phyloP scores from a whole-genome alignment of 495 filamentous ascomycete genomes.

The Podospora pseudopauciseta region DNA sequence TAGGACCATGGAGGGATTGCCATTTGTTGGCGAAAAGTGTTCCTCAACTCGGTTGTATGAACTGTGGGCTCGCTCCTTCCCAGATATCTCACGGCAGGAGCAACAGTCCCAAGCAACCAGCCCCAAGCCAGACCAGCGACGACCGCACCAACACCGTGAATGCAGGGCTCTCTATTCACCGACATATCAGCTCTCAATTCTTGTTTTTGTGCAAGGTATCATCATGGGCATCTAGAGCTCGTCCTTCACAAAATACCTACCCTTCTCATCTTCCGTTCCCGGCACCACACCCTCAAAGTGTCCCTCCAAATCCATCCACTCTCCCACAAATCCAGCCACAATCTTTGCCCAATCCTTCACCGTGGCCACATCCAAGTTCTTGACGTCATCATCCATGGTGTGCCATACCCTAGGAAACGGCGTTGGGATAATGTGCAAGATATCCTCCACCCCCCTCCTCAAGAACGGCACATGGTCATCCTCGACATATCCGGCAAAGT shows the following conservation, averaged over 20 bases:
- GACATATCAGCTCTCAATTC: slow-evolving; percentile 1
- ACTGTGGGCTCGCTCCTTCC: background rate
- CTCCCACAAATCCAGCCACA: slow-evolving; percentile 76
- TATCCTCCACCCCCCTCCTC: slow-evolving; percentile 67
- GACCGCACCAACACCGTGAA: background rate
- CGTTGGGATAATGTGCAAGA: slow-evolving; percentile 81
- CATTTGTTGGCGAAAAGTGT: background rate
- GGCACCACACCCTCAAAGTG: slow-evolving; percentile 42
- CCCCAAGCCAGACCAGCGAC: background rate
- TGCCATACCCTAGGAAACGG: slow-evolving; percentile 90
- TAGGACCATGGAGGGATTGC: background rate
- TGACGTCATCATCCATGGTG: slow-evolving; percentile 73
- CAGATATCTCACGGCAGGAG: background rate
- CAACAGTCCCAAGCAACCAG: background rate
- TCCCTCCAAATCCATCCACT: slow-evolving; percentile 90
- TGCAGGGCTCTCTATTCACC: background rate
- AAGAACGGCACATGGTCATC: slow-evolving; percentile 95
- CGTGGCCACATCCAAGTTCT: slow-evolving; percentile 78
- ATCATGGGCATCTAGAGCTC: slow-evolving; percentile 20
- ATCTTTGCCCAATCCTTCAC: slow-evolving; percentile 86
- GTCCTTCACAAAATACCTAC: slow-evolving; percentile 18
- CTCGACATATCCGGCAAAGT: slow-evolving; percentile 53
- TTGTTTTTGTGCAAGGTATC: background rate
- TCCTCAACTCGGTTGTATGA: background rate
- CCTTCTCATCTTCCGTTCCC: background rate